phyloP scores from a whole-genome alignment of 2,329 filamentous ascomycete genomes.

The Lanzia echinophila region DNA sequence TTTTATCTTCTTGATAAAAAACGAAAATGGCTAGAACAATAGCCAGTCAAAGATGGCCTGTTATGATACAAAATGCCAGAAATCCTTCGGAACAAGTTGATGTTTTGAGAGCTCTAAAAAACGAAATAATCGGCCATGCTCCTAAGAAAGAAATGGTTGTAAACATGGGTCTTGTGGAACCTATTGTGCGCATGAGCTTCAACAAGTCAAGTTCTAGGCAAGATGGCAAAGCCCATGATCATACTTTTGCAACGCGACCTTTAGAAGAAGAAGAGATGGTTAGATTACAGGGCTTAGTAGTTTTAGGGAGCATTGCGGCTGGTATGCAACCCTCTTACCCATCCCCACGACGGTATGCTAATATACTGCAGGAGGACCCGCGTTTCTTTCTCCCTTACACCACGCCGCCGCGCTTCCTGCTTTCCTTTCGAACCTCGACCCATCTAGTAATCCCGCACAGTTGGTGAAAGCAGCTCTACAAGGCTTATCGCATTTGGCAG shows the following conservation, averaged over 20 bases:
- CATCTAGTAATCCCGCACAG: conserved; percentile 54
- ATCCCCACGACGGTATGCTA: conserved; percentile 8
- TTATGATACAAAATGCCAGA: conserved; percentile 50
- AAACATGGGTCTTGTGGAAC: conserved; percentile 58
- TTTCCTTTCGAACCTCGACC: conserved; percentile 65
- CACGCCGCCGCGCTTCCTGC: conserved; percentile 59
- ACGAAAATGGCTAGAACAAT: conserved; percentile 7
- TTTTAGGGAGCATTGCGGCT: conserved; percentile 79
- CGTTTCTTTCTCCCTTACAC: conserved; percentile 70
- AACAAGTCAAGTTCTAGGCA: conserved; percentile 34
- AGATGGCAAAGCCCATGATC: conserved; percentile 42
- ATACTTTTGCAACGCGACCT: conserved; percentile 32
- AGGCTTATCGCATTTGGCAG: conserved; percentile 63
- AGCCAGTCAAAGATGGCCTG: conserved; percentile 36
- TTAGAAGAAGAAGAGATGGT: conserved; percentile 59
- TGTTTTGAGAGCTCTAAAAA: conserved; percentile 71
- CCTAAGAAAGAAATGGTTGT: conserved; percentile 81
- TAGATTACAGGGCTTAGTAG: conserved; percentile 71
- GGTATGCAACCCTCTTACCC: conserved; percentile 48
- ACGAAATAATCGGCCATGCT: conserved; percentile 81
- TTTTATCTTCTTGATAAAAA: neutral
- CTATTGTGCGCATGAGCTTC: conserved; percentile 48
- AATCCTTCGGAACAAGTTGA: conserved; percentile 46
- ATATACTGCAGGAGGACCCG: conserved; percentile 58
- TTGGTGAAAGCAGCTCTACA: conserved; percentile 69